Evolutionary conservation across 495 filamentous ascomycete species (phyloP), one percentile per base, ranked within the genome.

Genomic region (Cercophora scortea): DNA sequence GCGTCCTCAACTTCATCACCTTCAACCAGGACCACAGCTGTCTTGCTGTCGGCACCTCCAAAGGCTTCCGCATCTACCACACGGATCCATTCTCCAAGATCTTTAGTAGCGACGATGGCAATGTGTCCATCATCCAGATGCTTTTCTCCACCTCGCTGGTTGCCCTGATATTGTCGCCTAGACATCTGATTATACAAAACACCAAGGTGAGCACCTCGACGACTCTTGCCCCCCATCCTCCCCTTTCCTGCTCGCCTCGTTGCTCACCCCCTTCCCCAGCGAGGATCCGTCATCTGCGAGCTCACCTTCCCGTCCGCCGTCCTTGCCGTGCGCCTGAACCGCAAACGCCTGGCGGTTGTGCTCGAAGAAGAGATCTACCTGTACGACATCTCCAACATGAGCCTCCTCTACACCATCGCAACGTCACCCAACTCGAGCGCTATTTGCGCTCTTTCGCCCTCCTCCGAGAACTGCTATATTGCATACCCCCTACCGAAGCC

Each of bases 1-100:
- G 84, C 71, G 77, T 83, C 4, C 92, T 98, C 79, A 98, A 97
- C 67, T 98, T 92, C 66, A 88, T 98, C 62, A 97, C 90, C 15
- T 98, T 97, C 72, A 98, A 98, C 71, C 93, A 98, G 73, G 93
- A 98, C 78, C 88, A 95, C 77, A 94, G 88, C 78, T 89, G 90
- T 66, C 76, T 98, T 54, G 93, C 91, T 73, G 89, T 96, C 57
- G 92, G 86, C 43, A 96, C 94, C 45, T 83, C 85, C 39, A 90
- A 85, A 66, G 93, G 93, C 55, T 96, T 95, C 68, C 87, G 91
- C 49, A 88, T 95, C 53, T 98, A 95, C 70, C 90, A 89, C 57
- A 96, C 91, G 39, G 94, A 97, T 52, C 92, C 91, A 1, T 97
- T 96, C 65, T 81, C 82, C 57, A 95, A 95, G 70, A 86, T 89